phyloP scores from a whole-genome alignment of 768 basidiomycete genomes.

The Tylopilus sp. region DNA sequence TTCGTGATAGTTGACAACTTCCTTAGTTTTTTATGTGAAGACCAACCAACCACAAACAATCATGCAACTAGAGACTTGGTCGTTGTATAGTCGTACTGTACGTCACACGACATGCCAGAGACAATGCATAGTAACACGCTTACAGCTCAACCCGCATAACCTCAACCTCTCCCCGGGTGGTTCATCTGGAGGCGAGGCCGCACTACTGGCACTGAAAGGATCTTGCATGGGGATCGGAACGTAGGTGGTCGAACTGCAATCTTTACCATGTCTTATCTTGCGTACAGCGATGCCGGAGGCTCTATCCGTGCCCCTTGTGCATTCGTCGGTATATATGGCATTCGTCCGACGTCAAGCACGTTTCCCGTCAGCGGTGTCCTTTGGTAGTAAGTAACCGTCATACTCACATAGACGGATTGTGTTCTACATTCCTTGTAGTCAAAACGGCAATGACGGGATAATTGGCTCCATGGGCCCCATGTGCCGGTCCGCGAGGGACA shows the following conservation, averaged over 20 bases:
- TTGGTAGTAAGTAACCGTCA: conserved; percentile 18
- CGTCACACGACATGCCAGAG: not conserved
- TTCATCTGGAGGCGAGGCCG: conserved; percentile 52
- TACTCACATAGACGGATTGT: not conserved
- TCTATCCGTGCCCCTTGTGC: conserved; percentile 38
- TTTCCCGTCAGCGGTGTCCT: conserved; percentile 18
- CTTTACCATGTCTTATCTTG: not conserved
- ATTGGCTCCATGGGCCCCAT: conserved; percentile 20
- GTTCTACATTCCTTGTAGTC: conserved; percentile 16
- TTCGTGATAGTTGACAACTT: conserved; percentile 4
- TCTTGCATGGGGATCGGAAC: conserved; percentile 44
- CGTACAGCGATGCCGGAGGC: conserved; percentile 31
- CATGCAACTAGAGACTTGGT: conserved; percentile 38
- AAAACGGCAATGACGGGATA: conserved; percentile 25
- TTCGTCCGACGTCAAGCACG: conserved; percentile 37
- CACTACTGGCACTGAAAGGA: conserved; percentile 45
- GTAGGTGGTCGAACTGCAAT: conserved; percentile 15
- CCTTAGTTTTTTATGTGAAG: conserved; percentile 40
- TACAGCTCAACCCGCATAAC: conserved; percentile 45
- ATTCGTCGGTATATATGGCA: conserved; percentile 38
- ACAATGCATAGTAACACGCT: not conserved
- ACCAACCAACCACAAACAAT: conserved; percentile 43
- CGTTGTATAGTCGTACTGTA: conserved; percentile 33
- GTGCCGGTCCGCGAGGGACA: conserved; percentile 27
- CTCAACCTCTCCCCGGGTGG: conserved; percentile 44